Evolutionary conservation across 495 filamentous ascomycete genomes (phyloP), one percentile per base, ranked within the genome.

Genomic region (Alectoria sarmentosa): DNA sequence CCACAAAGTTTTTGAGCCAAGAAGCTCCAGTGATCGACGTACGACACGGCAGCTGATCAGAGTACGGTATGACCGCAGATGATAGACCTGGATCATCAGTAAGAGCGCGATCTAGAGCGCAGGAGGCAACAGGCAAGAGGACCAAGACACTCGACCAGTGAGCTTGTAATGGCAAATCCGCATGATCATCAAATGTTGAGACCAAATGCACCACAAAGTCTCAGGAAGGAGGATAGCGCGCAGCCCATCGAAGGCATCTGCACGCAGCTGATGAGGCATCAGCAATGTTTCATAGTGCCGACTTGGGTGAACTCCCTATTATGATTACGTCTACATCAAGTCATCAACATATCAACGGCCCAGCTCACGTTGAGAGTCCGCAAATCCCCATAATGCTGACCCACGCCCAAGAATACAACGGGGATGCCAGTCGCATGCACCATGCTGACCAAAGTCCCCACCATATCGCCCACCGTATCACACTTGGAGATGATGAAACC

Each of bases 401-500:
- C 94, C 65, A 95, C 90, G 21, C 92, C 94, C 69, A 98, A 79
- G 72, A 97, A 98, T 8, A 96, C 79, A 54, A 98, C 91, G 10
- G 94, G 94, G 60, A 96, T 92, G 21, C 93, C 91, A 5, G 95
- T 98, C 19, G 94, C 92, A 79, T 96, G 93, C 49, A 98, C 95
- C 81, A 98, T 96, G 75, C 91, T 96, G 37, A 98, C 94, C 67
- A 98, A 76, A 6, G 91, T 96, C 37, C 94, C 94, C 49, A 96
- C 91, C 94, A 98, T 98, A 77, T 98, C 93, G 34, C 94, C 94
- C 52, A 98, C 94, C 1, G 94, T 98, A 76, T 98, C 94, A 74
- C 94, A 98, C 73, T 98, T 98, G 65, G 88, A 92, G 70, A 98
- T 96, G 69, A 98, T 96, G 71, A 98, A 98, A 4, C 94, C 94